Base-by-base conservation (phyloP, 2,329 filamentous ascomycete genomes). In the Aplosporella prunicola region DNA sequence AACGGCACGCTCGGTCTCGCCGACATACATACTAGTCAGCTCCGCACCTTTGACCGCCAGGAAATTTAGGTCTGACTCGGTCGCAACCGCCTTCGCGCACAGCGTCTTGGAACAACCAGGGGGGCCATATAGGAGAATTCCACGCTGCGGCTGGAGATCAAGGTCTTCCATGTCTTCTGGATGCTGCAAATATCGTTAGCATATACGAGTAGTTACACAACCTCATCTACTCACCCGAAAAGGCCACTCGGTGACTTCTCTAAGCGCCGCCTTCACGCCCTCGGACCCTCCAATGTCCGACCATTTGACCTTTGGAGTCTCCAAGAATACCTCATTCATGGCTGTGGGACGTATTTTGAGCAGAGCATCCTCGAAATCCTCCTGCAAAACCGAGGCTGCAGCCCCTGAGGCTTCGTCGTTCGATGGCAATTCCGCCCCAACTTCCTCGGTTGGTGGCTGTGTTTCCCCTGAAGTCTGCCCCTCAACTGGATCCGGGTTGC, bases 31-130 rank as follows among this genome's bases (percentile, higher is more conserved):
- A 62, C 87, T 93, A 43, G 94, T 78, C 9, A 95, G 74, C 60
- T 95, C 89, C 23, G 86, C 86, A 17, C 87, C 89, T 62, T 95
- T 94, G 47, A 96, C 84, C 7, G 87, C 82, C 54, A 95, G 80
- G 67, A 95, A 95, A 58, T 95, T 95, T 61, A 93, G 80, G 4
- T 82, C 82, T 20, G 84, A 85, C 57, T 93, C 87, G 5, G 86
- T 93, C 11, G 89, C 89, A 48, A 93, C 76, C 18, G 89, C 89
- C 56, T 93, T 87, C 0, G 89, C 89, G 0, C 79, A 86, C 56
- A 95, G 75, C 0, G 89, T 96, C 63, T 96, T 96, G 45, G 87
- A 93, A 62, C 89, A 95, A 3, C 89, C 89, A 0, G 89, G 89
- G 0, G 89, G 89, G 0, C 89, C 89, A 57, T 94, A 95, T 3